Evolutionary conservation across 2,329 filamentous ascomycete genomes (phyloP).

Genomic region (Pseudogymnoascus sp.): DNA sequence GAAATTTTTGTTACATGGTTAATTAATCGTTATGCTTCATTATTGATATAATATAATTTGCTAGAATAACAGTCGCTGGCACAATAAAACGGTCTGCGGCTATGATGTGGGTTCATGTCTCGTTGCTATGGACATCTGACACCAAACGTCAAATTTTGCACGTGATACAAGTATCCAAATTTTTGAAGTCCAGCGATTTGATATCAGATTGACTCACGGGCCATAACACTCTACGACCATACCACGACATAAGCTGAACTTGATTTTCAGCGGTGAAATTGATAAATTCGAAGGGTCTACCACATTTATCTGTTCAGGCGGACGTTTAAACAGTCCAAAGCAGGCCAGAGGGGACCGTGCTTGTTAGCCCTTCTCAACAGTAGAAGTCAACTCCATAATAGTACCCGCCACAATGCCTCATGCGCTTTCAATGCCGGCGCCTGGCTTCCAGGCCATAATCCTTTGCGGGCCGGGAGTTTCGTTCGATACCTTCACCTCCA

Average conservation of each 20-base stretch:
- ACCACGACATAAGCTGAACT: not conserved
- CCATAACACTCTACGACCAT: conserved; percentile 2
- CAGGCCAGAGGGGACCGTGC: conserved; percentile 1
- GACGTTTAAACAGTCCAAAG: not conserved
- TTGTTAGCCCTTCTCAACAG: not conserved
- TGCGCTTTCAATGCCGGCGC: conserved; percentile 63
- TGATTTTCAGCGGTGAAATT: not conserved
- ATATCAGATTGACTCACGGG: conserved; percentile 8
- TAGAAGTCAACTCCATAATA: not conserved
- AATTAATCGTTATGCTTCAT: not conserved
- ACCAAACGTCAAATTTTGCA: not conserved
- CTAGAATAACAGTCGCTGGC: not conserved
- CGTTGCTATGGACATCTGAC: not conserved
- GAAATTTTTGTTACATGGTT: not conserved
- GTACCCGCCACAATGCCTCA: conserved; percentile 55
- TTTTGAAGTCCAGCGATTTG: not conserved
- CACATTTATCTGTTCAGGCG: not conserved
- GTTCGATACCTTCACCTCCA: conserved; percentile 75
- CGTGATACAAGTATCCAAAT: conserved; percentile 4
- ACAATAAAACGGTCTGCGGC: not conserved
- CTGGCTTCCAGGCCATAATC: conserved; percentile 75
- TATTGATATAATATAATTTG: not conserved
- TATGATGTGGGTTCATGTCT: not conserved
- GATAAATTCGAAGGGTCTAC: not conserved
- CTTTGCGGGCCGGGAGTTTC: conserved; percentile 77